A percentile compares a stretch with the other conserved stretches of the same genome.
phyloP scores from a whole-genome alignment of 306 rosid species.

The Dryas drummondii region DNA sequence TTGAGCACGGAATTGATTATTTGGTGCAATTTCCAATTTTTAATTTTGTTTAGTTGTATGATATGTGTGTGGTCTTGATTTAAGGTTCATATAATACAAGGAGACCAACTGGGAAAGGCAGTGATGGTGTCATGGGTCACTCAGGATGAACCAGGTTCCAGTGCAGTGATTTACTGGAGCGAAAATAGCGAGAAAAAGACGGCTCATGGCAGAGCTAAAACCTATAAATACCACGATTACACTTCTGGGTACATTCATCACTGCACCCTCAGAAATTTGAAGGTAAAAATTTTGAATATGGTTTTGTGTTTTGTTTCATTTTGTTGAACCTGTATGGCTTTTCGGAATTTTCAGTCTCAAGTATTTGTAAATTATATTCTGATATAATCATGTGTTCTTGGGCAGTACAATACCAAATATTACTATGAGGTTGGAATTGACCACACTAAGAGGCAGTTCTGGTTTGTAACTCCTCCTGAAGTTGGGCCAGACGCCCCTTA shows the following conservation, averaged over 20 bases:
- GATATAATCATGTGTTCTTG: not conserved
- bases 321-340: not conserved
- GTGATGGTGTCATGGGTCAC: slow-evolving; percentile 70
- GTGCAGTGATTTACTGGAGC: slow-evolving; percentile 47
- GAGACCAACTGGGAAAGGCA: slow-evolving; percentile 59
- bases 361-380: not conserved
- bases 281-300: slow-evolving; percentile 19
- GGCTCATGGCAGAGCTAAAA: slow-evolving; percentile 37
- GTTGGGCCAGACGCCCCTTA: slow-evolving; percentile 77
- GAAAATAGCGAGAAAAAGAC: slow-evolving; percentile 25
- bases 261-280: slow-evolving; percentile 33
- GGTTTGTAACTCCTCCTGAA: slow-evolving; percentile 71
- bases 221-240: slow-evolving; percentile 54
- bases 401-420: slow-evolving; percentile 66
- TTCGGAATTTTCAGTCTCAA: too few species aligned
- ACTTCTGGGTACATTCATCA: slow-evolving; percentile 69
- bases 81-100: slow-evolving; percentile 77
- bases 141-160: slow-evolving; percentile 52
- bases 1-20: not conserved
- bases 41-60: not conserved
- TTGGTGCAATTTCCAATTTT: not conserved
- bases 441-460: slow-evolving; percentile 50
- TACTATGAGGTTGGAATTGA: slow-evolving; percentile 65
- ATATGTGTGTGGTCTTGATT: slow-evolving; percentile 17
- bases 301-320: not conserved